These are phyloP conservation scores for Yamadazyma oceani DNA, from an alignment of 1,139 yeast species.

Conservation along the genomic window DNA sequence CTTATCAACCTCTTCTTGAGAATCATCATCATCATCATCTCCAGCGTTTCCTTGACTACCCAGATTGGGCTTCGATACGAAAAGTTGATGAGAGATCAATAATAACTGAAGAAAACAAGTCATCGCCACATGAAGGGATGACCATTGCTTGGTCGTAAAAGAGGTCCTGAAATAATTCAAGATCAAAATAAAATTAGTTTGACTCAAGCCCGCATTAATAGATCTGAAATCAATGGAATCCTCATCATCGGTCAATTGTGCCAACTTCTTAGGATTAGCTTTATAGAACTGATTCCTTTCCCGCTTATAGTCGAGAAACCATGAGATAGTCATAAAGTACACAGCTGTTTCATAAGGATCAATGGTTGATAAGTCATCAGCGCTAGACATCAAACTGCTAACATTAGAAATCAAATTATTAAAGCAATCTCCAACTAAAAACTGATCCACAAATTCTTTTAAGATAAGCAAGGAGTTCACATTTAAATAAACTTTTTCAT, in stretches of 20 bases:
- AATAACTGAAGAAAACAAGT: constrained; percentile 68
- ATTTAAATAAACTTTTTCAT: constrained; percentile 27
- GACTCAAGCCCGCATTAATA: constrained; percentile 67
- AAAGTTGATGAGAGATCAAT: constrained; percentile 52
- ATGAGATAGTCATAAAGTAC: constrained; percentile 63
- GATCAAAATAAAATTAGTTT: constrained; percentile 61
- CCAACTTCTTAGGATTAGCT: constrained; percentile 18
- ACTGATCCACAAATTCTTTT: constrained; percentile 48
- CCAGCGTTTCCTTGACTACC: constrained; percentile 6
- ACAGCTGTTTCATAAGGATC: constrained; percentile 42
- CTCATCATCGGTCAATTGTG: constrained; percentile 17
- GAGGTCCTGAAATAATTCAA: constrained; percentile 57
- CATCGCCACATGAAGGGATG: constrained; percentile 69
- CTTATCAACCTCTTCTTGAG: constrained; percentile 48
- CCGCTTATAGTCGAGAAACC: constrained; percentile 58
- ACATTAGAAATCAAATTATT: constrained; percentile 60
- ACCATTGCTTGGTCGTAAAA: constrained; percentile 50
- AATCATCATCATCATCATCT: constrained; percentile 46
- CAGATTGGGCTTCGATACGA: constrained; percentile 28
- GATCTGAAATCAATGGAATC: constrained; percentile 52
- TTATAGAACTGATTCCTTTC: constrained; percentile 25
- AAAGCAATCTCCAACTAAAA: constrained; percentile 73
- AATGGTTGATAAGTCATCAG: constrained; percentile 37
- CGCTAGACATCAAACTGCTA: constrained; percentile 44
- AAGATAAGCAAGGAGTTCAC: constrained; percentile 35